Percentiles rank a stretch among this genome's conserved stretches.
Evolutionary conservation across 805 yeast genomes (phyloP).

Genomic region (Ogataea zsoltii): DNA sequence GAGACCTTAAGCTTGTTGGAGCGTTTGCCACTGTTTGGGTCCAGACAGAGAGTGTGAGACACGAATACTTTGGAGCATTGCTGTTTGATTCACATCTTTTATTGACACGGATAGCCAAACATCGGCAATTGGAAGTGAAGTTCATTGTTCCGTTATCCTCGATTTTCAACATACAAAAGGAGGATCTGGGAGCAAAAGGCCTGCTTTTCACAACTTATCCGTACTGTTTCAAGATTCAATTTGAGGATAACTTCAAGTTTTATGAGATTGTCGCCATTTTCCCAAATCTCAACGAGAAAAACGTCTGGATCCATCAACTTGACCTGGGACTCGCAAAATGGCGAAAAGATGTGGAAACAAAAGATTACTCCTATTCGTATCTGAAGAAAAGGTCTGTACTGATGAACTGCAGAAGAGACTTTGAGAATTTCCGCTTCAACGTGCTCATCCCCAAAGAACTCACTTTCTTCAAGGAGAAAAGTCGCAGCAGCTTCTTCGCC

Average conservation of each 20-base stretch:
- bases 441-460: constrained; percentile 18
- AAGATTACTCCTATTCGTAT: constrained; percentile 30
- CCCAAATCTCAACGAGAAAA: constrained; percentile 35
- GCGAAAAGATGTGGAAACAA: constrained; percentile 34
- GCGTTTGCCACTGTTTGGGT: constrained; percentile 43
- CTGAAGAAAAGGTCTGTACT: constrained; percentile 17
- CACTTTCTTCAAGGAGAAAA: constrained; percentile 10
- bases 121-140: constrained; percentile 34
- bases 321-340: constrained; percentile 10
- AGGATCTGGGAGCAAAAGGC: constrained; percentile 23
- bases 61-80: constrained; percentile 36
- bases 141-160: constrained; percentile 51
- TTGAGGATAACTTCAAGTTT: constrained; percentile 43
- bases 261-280: constrained; percentile 47
- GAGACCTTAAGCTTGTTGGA: constrained; percentile 46
- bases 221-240: constrained; percentile 43
- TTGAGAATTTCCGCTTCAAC: constrained; percentile 17
- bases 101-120: constrained; percentile 32
- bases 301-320: constrained; percentile 42
- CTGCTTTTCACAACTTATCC: constrained; percentile 34
- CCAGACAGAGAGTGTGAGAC: constrained; percentile 20
- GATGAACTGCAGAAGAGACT: constrained; percentile 8
- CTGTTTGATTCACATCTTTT: constrained; percentile 54
- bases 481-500: constrained; percentile 27
- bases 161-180: constrained; percentile 24